Evolutionary conservation across 2,329 filamentous ascomycete species (phyloP).

Genomic region (Cladobotryum mycophilum): DNA sequence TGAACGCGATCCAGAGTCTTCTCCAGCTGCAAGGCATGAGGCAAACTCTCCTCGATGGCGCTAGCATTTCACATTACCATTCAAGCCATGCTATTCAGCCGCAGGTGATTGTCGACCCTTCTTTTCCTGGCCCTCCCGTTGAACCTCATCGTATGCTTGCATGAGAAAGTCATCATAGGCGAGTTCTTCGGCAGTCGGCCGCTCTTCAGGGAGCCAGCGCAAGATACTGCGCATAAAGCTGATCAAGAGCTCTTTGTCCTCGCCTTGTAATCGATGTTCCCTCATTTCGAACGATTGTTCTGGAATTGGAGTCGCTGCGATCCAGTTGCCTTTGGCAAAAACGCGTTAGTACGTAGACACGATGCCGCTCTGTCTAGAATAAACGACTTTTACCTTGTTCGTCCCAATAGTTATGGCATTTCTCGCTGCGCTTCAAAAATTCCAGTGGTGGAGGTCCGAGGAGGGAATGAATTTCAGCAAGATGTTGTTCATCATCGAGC

Average conservation of each 20-base stretch:
- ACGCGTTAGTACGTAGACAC: too few species aligned
- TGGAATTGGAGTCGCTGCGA: constrained; percentile 19
- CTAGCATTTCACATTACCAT: too few species aligned
- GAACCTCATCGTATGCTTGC: not conserved
- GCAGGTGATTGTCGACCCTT: too few species aligned
- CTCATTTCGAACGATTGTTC: constrained; percentile 18
- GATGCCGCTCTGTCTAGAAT: too few species aligned
- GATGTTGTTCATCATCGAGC: constrained; percentile 14
- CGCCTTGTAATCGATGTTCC: constrained; percentile 14
- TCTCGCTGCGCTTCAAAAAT: constrained; percentile 4
- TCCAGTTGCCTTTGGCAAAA: constrained; percentile 24
- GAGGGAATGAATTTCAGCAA: constrained; percentile 15
- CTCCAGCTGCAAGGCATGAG: too few species aligned
- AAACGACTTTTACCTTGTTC: not conserved
- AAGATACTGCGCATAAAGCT: constrained; percentile 16
- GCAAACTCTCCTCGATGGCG: too few species aligned
- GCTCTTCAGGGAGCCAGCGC: constrained; percentile 20
- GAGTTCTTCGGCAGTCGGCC: constrained; percentile 19
- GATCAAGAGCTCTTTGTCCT: constrained; percentile 17
- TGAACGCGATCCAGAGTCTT: too few species aligned
- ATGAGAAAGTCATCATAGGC: constrained; percentile 12
- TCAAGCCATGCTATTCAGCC: too few species aligned
- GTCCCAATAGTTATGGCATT: not conserved
- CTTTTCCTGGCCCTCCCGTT: too few species aligned
- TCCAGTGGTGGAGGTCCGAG: constrained; percentile 9